These are phyloP conservation scores for Entelexis paramagnoliae DNA, from an alignment of 1,139 yeast genomes.

Conservation along the genomic window DNA sequence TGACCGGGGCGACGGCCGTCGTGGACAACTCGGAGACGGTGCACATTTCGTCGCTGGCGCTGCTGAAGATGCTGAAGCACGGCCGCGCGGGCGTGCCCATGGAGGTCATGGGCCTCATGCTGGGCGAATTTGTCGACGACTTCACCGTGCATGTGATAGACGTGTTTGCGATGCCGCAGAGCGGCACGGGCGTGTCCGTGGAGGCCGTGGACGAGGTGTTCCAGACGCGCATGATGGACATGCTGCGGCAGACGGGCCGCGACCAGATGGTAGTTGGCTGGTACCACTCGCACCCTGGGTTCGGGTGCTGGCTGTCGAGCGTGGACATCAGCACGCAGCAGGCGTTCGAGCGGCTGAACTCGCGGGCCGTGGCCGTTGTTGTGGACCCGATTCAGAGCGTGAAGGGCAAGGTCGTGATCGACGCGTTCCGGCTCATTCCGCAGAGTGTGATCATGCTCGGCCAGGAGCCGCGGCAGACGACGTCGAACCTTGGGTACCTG, in stretches of 20 bases:
- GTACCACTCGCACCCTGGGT: slow-evolving; percentile 98
- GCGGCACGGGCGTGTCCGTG: slow-evolving; percentile 92
- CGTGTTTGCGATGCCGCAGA: slow-evolving; percentile 98
- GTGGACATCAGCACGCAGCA: slow-evolving; percentile 83
- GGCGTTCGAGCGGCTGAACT: slow-evolving; percentile 87
- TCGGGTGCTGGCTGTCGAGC: slow-evolving; percentile 69
- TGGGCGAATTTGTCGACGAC: slow-evolving; percentile 96
- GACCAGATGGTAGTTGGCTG: slow-evolving; percentile 69
- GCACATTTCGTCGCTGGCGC: slow-evolving; percentile 87
- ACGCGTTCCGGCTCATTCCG: slow-evolving; percentile 91
- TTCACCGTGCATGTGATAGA: slow-evolving; percentile 95
- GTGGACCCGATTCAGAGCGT: slow-evolving; percentile 95
- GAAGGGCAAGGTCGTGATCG: slow-evolving; percentile 96
- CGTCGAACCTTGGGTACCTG: slow-evolving; percentile 88
- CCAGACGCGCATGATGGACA: slow-evolving; percentile 99
- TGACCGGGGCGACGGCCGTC: slow-evolving; percentile 55
- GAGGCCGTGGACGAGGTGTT: slow-evolving; percentile 99
- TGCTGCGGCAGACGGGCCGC: slow-evolving; percentile 96
- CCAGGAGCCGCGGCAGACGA: slow-evolving; percentile 95
- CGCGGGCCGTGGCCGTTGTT: slow-evolving; percentile 71
- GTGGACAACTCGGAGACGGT: slow-evolving; percentile 95
- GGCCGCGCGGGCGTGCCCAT: slow-evolving; percentile 99
- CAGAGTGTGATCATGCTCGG: slow-evolving; percentile 87
- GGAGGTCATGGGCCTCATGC: slow-evolving; percentile 99
- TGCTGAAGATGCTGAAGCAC: slow-evolving; percentile 92